A percentile compares a stretch with the other conserved stretches of the same genome.
Evolutionary conservation across 2,329 filamentous ascomycete species (phyloP).

Genomic region (Alternaria viburni): DNA sequence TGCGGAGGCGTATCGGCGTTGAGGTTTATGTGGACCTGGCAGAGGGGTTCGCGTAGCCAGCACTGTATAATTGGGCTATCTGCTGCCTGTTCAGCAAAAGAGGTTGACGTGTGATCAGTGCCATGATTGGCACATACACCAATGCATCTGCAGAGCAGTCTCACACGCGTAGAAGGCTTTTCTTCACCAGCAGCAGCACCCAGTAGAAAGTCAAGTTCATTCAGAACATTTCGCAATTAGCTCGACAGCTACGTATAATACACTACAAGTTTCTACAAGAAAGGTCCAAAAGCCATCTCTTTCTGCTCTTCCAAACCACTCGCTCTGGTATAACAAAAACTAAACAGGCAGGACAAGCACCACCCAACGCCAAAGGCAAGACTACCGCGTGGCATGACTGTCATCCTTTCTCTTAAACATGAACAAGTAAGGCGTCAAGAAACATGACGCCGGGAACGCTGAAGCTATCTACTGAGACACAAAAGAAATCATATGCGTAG

Average conservation of each 20-base stretch:
- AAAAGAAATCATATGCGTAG: neutral
- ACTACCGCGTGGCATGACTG: neutral
- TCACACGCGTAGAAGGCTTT: too few relatives aligned
- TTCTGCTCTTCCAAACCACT: neutral
- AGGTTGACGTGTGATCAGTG: too few relatives aligned
- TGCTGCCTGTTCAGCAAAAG: too few relatives aligned
- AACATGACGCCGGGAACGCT: neutral
- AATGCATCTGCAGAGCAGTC: too few relatives aligned
- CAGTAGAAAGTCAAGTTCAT: neutral
- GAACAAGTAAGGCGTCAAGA: neutral
- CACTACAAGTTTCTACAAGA: neutral
- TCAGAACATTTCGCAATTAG: neutral
- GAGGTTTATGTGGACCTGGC: neutral
- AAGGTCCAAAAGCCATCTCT: neutral
- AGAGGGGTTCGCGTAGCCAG: too few relatives aligned
- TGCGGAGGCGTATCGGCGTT: conserved; percentile 34
- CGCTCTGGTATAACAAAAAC: neutral
- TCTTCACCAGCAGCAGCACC: too few relatives aligned
- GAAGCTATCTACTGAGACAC: neutral
- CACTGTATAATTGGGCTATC: too few relatives aligned
- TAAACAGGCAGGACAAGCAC: neutral
- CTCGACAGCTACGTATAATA: neutral
- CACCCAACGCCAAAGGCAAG: neutral
- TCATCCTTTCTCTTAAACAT: neutral
- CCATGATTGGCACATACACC: too few relatives aligned